These are phyloP conservation scores for Raffaelea albimanens DNA, from an alignment of 2,329 filamentous ascomycete species.

Conservation along the genomic window DNA sequence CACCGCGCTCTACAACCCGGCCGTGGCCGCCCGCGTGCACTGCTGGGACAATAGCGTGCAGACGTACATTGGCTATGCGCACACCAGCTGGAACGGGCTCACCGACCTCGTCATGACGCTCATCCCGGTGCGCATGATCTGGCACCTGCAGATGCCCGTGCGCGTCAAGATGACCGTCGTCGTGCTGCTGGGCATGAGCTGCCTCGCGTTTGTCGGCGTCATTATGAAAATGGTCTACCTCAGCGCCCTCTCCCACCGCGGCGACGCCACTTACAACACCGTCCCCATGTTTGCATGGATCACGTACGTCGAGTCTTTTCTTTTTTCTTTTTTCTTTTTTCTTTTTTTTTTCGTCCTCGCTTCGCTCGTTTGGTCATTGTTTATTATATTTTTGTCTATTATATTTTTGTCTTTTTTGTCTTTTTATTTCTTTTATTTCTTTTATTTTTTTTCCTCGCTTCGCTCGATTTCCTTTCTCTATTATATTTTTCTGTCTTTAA, in stretches of 20 bases:
- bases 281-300: conserved; percentile 4
- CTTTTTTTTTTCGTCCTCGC: not conserved
- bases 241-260: conserved; percentile 1
- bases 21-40: not conserved
- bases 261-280: conserved; percentile 4
- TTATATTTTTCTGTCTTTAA: no score
- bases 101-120: conserved; percentile 3
- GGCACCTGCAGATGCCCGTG: conserved; percentile 5
- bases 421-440: not conserved
- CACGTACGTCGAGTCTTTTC: not conserved
- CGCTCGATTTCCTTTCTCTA: no score
- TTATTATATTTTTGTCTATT: no score
- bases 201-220: conserved; percentile 1
- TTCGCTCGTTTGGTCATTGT: not conserved
- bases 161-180: conserved; percentile 1
- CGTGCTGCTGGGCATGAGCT: conserved; percentile 2
- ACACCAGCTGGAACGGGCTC: conserved; percentile 3
- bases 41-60: conserved; percentile 2
- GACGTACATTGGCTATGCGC: conserved; percentile 4
- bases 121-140: conserved; percentile 1
- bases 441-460: not conserved
- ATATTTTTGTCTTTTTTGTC: no score
- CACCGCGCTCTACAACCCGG: not conserved
- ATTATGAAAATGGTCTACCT: conserved; percentile 6
- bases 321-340: not conserved